Evolutionary conservation across 1,139 yeast genomes (phyloP), one percentile per base, ranked within the genome.

Genomic region (Yamadazyma kanchanaburiensis): DNA sequence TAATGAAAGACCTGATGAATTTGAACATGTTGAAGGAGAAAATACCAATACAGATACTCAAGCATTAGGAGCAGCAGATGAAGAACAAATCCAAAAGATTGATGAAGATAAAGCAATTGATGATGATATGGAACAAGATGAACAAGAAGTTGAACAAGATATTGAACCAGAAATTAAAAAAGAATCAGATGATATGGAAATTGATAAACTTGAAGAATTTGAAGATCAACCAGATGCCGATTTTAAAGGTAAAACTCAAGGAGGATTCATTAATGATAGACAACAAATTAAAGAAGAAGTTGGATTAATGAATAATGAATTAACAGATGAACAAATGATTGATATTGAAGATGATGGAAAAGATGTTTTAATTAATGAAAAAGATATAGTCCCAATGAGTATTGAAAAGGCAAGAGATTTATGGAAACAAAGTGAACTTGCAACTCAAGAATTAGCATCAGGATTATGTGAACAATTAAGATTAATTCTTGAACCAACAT

Each of bases 381-480:
- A 53, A 12, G 58, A 55, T 15, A 58, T 54, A 23, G 76, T 83
- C 6, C 69, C 77, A 16, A 60, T 79, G 52, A 57, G 66, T 15
- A 48, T 79, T 18, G 86, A 79, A 8, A 81, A 76, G 35, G 87
- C 96, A 9, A 71, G 87, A 34, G 78, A 70, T 11, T 54, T 86
- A 24, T 94, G 98, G 98, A 77, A 75, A 45, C 62, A 71, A 39
- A 83, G 94, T 54, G 97, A 89, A 47, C 57, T 77, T 14, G 77
- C 86, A 12, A 88, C 96, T 0, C 86, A 81, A 38, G 97, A 89
- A 42, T 64, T 94, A 26, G 85, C 96, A 1, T 77, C 95, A 3
- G 80, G 88, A 15, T 66, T 94, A 27, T 83, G 95, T 54, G 99
- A 94, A 59, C 98, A 94, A 57, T 69, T 94, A 40, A 73, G 98